Percentiles rank a stretch among this genome's conserved stretches.
Conservation (phyloP, 768 basidiomycete species). For the Amanita rubescens region DNA sequence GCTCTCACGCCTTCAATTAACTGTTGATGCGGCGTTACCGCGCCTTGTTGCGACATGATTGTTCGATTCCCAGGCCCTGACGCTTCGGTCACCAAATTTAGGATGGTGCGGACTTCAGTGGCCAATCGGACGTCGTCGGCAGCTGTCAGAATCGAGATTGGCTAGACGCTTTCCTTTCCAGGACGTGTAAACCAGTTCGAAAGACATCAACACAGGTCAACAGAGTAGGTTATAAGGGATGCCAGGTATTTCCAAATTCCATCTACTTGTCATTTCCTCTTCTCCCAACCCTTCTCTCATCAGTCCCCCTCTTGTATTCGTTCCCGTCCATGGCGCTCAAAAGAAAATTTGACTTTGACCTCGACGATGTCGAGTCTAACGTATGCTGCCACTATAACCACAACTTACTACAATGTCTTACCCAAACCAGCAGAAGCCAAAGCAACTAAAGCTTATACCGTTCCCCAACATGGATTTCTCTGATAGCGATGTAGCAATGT, state of each 20-base stretch:
- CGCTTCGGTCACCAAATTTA: not conserved
- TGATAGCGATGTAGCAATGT: conserved; percentile 68
- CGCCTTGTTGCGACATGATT: not conserved
- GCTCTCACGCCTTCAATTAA: not conserved
- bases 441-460: conserved; percentile 69
- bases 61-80: not conserved
- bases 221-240: conserved; percentile 8
- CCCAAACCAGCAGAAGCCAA: conserved; percentile 36
- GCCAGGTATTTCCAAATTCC: conserved; percentile 13
- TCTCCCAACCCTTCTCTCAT: conserved; percentile 8
- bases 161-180: conserved; percentile 8
- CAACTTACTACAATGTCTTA: conserved; percentile 16
- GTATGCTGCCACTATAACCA: conserved; percentile 25
- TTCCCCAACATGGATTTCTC: conserved; percentile 56
- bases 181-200: conserved; percentile 6
- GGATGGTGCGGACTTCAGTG: conserved; percentile 19
- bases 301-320: conserved; percentile 5
- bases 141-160: conserved; percentile 9
- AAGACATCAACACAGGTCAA: conserved; percentile 8
- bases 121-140: conserved; percentile 22
- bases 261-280: conserved; percentile 11
- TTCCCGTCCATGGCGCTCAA: conserved; percentile 54
- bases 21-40: conserved; percentile 1
- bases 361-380: conserved; percentile 42
- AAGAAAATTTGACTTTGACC: conserved; percentile 62